Conservation (phyloP, 129 eudicot genomes). For the Tanacetum coccineum region DNA sequence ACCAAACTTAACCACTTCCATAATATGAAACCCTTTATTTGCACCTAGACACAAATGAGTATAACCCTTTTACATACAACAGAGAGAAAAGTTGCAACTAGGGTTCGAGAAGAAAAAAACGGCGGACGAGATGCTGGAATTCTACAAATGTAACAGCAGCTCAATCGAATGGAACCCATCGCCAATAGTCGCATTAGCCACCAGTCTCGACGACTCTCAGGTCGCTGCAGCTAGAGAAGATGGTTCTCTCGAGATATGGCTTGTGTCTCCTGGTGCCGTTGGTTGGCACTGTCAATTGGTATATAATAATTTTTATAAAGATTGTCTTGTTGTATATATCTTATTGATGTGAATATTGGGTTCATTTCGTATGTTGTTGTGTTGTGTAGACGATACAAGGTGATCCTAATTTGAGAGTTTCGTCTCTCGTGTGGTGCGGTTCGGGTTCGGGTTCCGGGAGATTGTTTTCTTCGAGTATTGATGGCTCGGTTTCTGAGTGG, state of each 20-base stretch:
- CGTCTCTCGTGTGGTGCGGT: slow-evolving; percentile 77
- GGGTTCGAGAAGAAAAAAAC: slow-evolving; percentile 19
- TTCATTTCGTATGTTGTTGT: slow-evolving; percentile 12
- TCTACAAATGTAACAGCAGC: slow-evolving; percentile 43
- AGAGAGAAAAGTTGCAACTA: too few species aligned
- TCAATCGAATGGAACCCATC: slow-evolving; percentile 76
- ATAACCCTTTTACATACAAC: too few species aligned
- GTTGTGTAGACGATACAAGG: slow-evolving; percentile 83
- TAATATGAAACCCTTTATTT: too few species aligned
- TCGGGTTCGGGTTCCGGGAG: slow-evolving; percentile 55
- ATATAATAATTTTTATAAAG: too few species aligned
- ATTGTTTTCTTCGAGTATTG: slow-evolving; percentile 80
- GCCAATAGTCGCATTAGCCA: slow-evolving; percentile 74
- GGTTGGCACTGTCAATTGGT: slow-evolving; percentile 96
- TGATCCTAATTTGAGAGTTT: slow-evolving; percentile 53
- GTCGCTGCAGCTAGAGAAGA: slow-evolving; percentile 95
- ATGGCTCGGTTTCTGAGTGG: slow-evolving; percentile 90
- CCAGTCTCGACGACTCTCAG: slow-evolving; percentile 74
- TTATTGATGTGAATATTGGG: background rate
- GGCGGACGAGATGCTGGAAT: slow-evolving; percentile 40
- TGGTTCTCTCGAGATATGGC: slow-evolving; percentile 91
- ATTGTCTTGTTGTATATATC: too few species aligned
- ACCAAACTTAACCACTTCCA: too few species aligned
- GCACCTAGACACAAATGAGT: too few species aligned
- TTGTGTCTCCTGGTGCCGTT: slow-evolving; percentile 86